These are phyloP conservation scores for Chrysoporthe cubensis DNA, from an alignment of 2,329 filamentous ascomycete species.

Conservation along the genomic window DNA sequence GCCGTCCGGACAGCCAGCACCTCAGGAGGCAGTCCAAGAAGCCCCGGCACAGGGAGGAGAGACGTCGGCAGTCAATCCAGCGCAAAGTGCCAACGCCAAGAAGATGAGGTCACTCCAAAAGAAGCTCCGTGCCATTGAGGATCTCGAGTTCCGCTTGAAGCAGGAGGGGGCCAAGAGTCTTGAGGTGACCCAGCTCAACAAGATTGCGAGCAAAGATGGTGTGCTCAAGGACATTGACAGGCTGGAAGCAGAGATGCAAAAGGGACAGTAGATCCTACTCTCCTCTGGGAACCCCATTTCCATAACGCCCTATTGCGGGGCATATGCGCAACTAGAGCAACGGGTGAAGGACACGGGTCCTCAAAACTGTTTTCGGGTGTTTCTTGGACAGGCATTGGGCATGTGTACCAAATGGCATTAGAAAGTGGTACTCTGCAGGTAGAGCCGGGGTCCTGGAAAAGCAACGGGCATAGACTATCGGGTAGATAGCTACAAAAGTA, in stretches of 20 bases:
- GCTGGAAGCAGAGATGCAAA: conserved; percentile 11
- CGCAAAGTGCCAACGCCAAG: conserved; percentile 77
- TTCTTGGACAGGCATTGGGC: conserved; percentile 17
- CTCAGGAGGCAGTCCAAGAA: conserved; percentile 35
- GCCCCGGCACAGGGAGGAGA: conserved; percentile 40
- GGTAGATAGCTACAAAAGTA: conserved; percentile 9
- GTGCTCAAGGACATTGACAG: conserved; percentile 72
- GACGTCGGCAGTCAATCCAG: conserved; percentile 47
- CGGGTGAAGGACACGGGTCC: neutral
- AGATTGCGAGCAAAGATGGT: conserved; percentile 85
- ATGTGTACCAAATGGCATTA: conserved; percentile 4
- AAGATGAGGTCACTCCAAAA: conserved; percentile 92
- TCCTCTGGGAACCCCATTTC: neutral
- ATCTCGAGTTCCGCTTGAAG: conserved; percentile 88
- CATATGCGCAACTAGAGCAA: neutral
- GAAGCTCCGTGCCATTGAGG: conserved; percentile 97
- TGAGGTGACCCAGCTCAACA: conserved; percentile 98
- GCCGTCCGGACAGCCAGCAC: conserved; percentile 37
- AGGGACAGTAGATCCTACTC: neutral
- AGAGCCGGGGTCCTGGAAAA: neutral
- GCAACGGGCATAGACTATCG: neutral
- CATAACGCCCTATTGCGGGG: neutral
- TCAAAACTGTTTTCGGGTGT: neutral
- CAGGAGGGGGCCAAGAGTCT: conserved; percentile 80
- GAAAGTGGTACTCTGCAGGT: conserved; percentile 8